These are phyloP conservation scores for Malus hybrid DNA, from an alignment of 331 rosid genomes.

Conservation along the genomic window DNA sequence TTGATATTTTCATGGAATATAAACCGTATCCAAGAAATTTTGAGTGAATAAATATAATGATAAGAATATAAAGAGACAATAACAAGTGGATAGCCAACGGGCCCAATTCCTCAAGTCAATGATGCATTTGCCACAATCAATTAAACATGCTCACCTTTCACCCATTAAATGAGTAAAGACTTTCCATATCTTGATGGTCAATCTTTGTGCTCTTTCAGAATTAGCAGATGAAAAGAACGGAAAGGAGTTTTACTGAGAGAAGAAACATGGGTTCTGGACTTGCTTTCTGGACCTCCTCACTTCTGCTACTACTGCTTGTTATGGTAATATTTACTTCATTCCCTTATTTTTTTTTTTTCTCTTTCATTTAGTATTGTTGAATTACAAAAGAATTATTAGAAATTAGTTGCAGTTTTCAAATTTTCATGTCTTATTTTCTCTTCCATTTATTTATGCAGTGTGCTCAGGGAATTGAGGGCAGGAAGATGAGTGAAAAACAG, in stretches of 20 bases:
- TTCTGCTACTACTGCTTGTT: conserved; percentile 4
- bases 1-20: too few species aligned
- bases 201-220: background rate
- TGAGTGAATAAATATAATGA: too few species aligned
- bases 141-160: background rate
- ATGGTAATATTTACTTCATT: background rate
- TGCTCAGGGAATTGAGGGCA: conserved; percentile 19
- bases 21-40: too few species aligned
- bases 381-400: too few species aligned
- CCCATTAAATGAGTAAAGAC: too few species aligned
- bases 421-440: too few species aligned
- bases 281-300: background rate
- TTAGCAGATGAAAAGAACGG: background rate
- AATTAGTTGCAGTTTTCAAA: too few species aligned
- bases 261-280: background rate
- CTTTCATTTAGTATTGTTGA: too few species aligned
- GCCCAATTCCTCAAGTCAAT: background rate
- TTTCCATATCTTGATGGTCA: background rate
- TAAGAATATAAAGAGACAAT: background rate
- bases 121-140: background rate
- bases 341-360: background rate
- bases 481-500: conserved; percentile 6
- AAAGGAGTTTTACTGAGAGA: background rate
- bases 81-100: background rate
- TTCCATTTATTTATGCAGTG: conserved; percentile 15